Percentiles rank a stretch among this genome's conserved stretches.
phyloP scores from a whole-genome alignment of 495 filamentous ascomycete genomes.

The Lophiostoma macrostomum region DNA sequence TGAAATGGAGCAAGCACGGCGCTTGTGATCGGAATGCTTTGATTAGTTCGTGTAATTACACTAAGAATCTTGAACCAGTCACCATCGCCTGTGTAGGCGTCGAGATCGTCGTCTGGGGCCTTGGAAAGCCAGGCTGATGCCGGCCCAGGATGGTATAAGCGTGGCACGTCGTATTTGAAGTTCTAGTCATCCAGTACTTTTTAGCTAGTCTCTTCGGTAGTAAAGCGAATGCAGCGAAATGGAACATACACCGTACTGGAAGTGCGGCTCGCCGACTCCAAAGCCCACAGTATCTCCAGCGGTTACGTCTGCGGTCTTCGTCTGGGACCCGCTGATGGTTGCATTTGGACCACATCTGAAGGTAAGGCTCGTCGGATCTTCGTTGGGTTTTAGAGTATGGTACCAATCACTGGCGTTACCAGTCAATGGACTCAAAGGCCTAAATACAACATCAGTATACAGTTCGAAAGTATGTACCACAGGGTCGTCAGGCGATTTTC shows the following conservation, averaged over 20 bases:
- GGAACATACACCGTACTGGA: not conserved
- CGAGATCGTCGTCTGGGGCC: not conserved
- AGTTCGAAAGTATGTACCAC: no score
- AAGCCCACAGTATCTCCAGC: not conserved
- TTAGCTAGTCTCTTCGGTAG: no score
- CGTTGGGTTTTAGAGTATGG: not conserved
- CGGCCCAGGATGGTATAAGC: constrained; percentile 12
- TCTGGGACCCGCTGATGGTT: not conserved
- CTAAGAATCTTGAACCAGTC: constrained; percentile 22
- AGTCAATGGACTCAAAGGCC: no score
- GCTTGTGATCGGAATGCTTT: constrained; percentile 1
- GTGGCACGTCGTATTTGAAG: not conserved
- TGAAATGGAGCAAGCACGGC: no score
- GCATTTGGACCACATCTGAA: not conserved
- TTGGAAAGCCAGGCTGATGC: constrained; percentile 10
- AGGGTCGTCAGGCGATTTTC: no score
- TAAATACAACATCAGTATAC: no score
- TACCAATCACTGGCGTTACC: no score
- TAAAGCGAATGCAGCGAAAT: no score
- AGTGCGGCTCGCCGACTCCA: not conserved
- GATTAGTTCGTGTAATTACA: constrained; percentile 2
- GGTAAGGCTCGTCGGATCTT: not conserved
- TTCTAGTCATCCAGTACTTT: no score
- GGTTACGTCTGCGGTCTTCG: not conserved
- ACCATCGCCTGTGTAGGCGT: constrained; percentile 8